Conservation (phyloP, 2,329 filamentous ascomycete species). For the Herpomyces periplanetae region DNA sequence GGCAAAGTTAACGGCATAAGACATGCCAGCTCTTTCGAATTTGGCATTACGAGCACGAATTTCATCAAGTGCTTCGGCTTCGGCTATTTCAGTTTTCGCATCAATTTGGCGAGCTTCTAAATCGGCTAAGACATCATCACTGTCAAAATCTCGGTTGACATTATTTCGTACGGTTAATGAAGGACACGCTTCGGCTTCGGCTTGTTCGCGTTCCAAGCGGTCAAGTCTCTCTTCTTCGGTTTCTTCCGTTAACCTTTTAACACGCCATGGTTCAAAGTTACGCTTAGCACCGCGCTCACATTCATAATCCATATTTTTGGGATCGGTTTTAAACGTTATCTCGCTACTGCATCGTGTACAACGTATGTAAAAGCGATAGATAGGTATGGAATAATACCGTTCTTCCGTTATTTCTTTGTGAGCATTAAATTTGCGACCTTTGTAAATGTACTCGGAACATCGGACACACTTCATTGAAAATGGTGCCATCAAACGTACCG, state of each 20-base stretch:
- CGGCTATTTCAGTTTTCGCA: conserved; percentile 74
- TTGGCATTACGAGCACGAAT: conserved; percentile 67
- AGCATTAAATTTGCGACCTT: conserved; percentile 76
- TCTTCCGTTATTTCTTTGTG: conserved; percentile 71
- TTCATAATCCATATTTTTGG: conserved; percentile 67
- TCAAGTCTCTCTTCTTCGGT: conserved; percentile 60
- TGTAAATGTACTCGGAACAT: conserved; percentile 51
- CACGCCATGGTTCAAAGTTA: conserved; percentile 70
- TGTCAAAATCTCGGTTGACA: conserved; percentile 24
- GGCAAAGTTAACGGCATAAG: no score
- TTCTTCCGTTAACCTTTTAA: conserved; percentile 24
- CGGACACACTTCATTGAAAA: conserved; percentile 3
- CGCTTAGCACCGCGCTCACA: conserved; percentile 47
- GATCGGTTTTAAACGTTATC: conserved; percentile 77
- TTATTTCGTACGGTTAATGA: no score
- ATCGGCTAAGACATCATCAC: conserved; percentile 73
- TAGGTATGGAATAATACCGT: conserved; percentile 52
- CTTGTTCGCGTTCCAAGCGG: conserved; percentile 34
- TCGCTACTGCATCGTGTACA: conserved; percentile 50
- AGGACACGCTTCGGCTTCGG: conserved; percentile 17
- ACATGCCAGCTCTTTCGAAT: conserved; percentile 32
- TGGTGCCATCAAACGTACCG: conserved; percentile 34
- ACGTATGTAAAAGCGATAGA: conserved; percentile 60
- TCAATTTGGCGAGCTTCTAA: conserved; percentile 74
- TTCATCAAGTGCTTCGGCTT: conserved; percentile 78